Evolutionary conservation across 805 yeast genomes (phyloP).

Genomic region (Candida krabiensis): DNA sequence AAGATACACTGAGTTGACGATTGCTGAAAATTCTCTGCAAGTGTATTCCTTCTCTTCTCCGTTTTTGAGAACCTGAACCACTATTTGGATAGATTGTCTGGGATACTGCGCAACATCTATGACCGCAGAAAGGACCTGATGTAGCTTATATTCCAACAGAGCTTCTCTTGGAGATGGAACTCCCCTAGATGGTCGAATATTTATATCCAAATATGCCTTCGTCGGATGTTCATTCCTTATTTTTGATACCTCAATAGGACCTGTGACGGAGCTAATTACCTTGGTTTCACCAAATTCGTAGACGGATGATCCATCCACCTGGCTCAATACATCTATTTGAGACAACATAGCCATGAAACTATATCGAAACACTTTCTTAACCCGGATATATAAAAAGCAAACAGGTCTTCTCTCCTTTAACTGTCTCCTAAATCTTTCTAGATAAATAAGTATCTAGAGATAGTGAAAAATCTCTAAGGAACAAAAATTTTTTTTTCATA

Average conservation of each 20-base stretch:
- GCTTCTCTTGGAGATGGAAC: constrained; percentile 73
- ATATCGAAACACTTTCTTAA: too few species aligned
- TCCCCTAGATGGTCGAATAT: constrained; percentile 77
- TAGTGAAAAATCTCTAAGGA: too few species aligned
- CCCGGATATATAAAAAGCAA: too few species aligned
- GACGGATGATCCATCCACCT: constrained; percentile 82
- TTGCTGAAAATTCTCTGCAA: constrained; percentile 59
- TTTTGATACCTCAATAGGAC: constrained; percentile 81
- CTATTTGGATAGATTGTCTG: constrained; percentile 71
- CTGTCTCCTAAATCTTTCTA: too few species aligned
- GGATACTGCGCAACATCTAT: constrained; percentile 70
- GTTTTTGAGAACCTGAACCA: constrained; percentile 60
- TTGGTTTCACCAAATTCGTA: constrained; percentile 50
- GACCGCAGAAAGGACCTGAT: constrained; percentile 57
- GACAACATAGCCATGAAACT: constrained; percentile 15
- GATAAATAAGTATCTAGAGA: too few species aligned
- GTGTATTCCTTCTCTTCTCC: constrained; percentile 41
- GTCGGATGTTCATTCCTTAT: constrained; percentile 83
- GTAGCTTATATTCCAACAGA: constrained; percentile 67
- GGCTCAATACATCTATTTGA: constrained; percentile 36
- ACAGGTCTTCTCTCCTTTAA: too few species aligned
- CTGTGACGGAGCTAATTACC: constrained; percentile 76
- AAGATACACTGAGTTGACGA: constrained; percentile 68
- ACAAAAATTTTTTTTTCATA: too few species aligned
- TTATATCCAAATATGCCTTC: constrained; percentile 71